A percentile compares a stretch with the other conserved stretches of the same genome.
Evolutionary conservation across 441 rosid species (phyloP).

Genomic region (Euphorbia celastroides): DNA sequence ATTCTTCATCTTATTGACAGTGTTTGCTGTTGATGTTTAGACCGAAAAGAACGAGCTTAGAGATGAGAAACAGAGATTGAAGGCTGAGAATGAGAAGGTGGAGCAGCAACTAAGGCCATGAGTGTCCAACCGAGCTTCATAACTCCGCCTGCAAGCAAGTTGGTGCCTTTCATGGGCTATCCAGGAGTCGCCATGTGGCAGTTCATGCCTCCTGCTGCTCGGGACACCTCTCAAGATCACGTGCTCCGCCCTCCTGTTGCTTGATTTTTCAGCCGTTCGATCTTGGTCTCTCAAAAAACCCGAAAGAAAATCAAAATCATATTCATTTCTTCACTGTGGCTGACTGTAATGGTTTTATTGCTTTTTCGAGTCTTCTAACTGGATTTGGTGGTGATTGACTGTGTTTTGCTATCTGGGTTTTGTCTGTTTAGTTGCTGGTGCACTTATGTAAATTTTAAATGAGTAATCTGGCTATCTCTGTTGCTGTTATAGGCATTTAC

Average conservation of each 20-base stretch:
- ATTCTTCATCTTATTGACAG: not conserved
- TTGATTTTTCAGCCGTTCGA: conserved; percentile 34
- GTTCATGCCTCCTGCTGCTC: conserved; percentile 97
- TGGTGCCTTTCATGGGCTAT: conserved; percentile 88
- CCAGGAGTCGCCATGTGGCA: conserved; percentile 99
- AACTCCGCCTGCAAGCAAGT: conserved; percentile 77
- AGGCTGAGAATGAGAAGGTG: conserved; percentile 89
- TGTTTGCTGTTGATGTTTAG: conserved; percentile 25
- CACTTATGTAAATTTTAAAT: conserved; percentile 40
- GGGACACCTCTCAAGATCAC: conserved; percentile 98
- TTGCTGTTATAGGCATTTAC: not conserved
- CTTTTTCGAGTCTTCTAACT: conserved; percentile 31
- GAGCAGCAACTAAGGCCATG: conserved; percentile 70
- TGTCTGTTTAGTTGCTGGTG: conserved; percentile 23
- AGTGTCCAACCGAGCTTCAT: conserved; percentile 70
- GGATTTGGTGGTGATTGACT: conserved; percentile 34
- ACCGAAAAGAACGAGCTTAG: conserved; percentile 94
- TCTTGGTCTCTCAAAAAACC: conserved; percentile 33
- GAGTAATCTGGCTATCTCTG: too few relatives aligned
- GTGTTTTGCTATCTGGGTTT: conserved; percentile 18
- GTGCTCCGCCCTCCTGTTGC: conserved; percentile 99
- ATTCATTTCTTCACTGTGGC: conserved; percentile 33
- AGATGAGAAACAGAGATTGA: conserved; percentile 94
- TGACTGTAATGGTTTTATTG: conserved; percentile 33
- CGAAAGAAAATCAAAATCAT: conserved; percentile 3